Evolutionary conservation across 139 green algal species (phyloP).

Genomic region (Diplosphaera chodatii): DNA sequence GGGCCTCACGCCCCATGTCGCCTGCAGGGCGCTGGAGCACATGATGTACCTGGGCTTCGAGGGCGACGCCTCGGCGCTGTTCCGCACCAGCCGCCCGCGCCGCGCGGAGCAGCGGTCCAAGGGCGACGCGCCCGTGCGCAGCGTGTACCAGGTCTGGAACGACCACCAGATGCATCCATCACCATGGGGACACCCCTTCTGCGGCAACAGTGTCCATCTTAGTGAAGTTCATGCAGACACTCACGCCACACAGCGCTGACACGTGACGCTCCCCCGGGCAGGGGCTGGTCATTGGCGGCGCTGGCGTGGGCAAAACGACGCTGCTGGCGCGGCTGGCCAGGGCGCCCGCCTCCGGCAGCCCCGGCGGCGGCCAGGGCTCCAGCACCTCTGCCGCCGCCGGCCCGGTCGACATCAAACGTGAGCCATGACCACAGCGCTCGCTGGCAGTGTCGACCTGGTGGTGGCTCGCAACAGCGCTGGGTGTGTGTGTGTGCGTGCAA

Average conservation of each 20-base stretch:
- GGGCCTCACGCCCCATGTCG: too few species aligned
- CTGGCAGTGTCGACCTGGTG: too few species aligned
- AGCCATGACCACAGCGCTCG: too few species aligned
- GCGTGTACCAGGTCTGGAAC: constrained; percentile 29
- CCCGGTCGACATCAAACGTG: neutral
- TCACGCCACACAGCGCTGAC: too few species aligned
- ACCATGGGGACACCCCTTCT: too few species aligned
- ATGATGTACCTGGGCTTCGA: constrained; percentile 71
- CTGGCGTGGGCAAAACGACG: constrained; percentile 38
- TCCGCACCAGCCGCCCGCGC: constrained; percentile 28
- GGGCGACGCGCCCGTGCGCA: constrained; percentile 3
- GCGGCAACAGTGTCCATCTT: too few species aligned
- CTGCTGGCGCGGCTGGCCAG: constrained; percentile 14
- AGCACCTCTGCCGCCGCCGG: too few species aligned
- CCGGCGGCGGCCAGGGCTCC: neutral
- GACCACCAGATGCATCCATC: neutral
- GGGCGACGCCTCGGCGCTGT: constrained; percentile 28
- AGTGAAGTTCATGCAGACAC: too few species aligned
- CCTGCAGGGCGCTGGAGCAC: constrained; percentile 50
- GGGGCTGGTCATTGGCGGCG: constrained; percentile 24
- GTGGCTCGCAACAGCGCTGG: too few species aligned
- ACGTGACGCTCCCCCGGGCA: too few species aligned
- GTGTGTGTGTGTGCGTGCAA: too few species aligned
- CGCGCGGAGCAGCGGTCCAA: constrained; percentile 35
- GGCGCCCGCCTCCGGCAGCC: neutral